phyloP scores from a whole-genome alignment of 257 asterid genomes.

The Nemophila menziesii region DNA sequence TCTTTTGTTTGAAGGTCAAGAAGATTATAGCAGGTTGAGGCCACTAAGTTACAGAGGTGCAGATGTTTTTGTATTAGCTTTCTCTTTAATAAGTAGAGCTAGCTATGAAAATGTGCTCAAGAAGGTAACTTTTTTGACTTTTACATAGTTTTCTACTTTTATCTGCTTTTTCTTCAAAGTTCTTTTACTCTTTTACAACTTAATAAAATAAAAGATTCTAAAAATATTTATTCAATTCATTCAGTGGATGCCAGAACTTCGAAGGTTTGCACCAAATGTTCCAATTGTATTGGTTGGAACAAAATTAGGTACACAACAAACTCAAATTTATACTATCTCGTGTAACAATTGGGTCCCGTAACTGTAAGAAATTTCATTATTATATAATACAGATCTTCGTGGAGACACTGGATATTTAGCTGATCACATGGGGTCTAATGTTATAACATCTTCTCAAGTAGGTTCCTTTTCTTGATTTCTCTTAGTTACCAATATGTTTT shows the following conservation, averaged over 20 bases:
- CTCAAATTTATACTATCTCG: not conserved
- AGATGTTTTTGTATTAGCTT: slow-evolving; percentile 75
- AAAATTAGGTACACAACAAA: slow-evolving; percentile 47
- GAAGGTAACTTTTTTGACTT: slow-evolving; percentile 41
- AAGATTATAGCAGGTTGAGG: slow-evolving; percentile 94
- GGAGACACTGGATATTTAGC: slow-evolving; percentile 56
- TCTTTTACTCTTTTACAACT: not conserved
- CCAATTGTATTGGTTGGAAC: slow-evolving; percentile 94
- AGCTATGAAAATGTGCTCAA: slow-evolving; percentile 93
- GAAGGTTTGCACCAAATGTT: slow-evolving; percentile 91
- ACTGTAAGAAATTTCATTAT: not conserved
- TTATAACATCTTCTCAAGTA: slow-evolving; percentile 73
- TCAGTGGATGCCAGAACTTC: slow-evolving; percentile 99
- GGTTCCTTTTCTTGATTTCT: slow-evolving; percentile 3
- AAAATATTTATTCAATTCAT: slow-evolving; percentile 7
- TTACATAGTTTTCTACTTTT: not conserved
- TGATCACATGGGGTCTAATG: slow-evolving; percentile 67
- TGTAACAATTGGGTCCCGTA: not conserved
- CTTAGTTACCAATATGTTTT: not conserved
- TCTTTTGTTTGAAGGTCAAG: slow-evolving; percentile 50
- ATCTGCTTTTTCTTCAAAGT: not conserved
- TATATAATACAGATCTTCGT: slow-evolving; percentile 50
- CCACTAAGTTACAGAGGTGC: slow-evolving; percentile 96
- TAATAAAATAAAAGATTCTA: not conserved
- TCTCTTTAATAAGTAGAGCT: slow-evolving; percentile 86